Conservation (phyloP, 2,329 filamentous ascomycete species). For the Apiospora phragmitis region DNA sequence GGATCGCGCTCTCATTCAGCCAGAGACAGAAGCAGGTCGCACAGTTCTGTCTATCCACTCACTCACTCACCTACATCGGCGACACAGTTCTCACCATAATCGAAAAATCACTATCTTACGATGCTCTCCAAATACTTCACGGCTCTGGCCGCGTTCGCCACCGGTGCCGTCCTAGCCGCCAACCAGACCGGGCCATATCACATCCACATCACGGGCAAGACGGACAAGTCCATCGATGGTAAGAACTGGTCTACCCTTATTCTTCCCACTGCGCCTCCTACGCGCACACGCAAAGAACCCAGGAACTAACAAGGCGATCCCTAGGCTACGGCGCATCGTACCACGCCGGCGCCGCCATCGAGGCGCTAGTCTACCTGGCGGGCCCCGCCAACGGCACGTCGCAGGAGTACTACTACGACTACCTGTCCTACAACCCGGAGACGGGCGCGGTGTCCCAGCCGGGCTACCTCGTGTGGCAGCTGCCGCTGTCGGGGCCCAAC, state of each 20-base stretch:
- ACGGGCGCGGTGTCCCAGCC: conserved; percentile 21
- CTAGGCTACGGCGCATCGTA: conserved; percentile 25
- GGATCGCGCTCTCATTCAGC: not conserved
- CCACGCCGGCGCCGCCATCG: conserved; percentile 24
- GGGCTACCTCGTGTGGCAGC: conserved; percentile 21
- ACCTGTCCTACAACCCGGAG: conserved; percentile 18
- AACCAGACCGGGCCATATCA: conserved; percentile 24
- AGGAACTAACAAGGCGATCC: not conserved
- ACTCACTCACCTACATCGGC: not conserved
- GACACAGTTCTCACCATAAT: not conserved
- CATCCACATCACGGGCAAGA: conserved; percentile 24
- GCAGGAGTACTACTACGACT: conserved; percentile 26
- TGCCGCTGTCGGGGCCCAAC: conserved; percentile 16
- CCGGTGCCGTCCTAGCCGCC: conserved; percentile 16
- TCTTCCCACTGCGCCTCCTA: not conserved
- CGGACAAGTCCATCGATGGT: conserved; percentile 24
- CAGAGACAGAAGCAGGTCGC: not conserved
- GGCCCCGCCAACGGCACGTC: conserved; percentile 1
- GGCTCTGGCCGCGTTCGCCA: conserved; percentile 18
- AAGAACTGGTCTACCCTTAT: not conserved
- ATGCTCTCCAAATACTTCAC: conserved; percentile 2
- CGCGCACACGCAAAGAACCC: not conserved
- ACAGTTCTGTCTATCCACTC: not conserved
- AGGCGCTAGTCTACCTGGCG: conserved; percentile 25
- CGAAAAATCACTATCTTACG: not conserved